Base-by-base conservation (phyloP, 495 filamentous ascomycete species). In the Bathelium albidoporum region DNA sequence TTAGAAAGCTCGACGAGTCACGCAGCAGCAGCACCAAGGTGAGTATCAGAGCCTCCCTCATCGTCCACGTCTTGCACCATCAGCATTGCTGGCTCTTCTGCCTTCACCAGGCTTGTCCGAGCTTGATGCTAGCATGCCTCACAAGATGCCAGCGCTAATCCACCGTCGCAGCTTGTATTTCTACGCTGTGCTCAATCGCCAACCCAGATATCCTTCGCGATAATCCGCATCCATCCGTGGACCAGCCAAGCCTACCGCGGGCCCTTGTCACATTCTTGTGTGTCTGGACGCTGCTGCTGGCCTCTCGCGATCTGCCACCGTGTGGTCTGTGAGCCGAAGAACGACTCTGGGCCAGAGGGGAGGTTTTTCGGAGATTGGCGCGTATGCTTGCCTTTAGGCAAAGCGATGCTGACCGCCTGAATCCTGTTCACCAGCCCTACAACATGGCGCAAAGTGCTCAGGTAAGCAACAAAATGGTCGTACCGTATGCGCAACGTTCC, bases 401-500 rank as follows among this genome's bases (percentile, higher is more conserved):
- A 16, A 29, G 49, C 24, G 14, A 39, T 39, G 49, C 20, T 49
- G 44, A 49, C 44, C 44, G 44, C 44, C 18, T 20, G 20, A 20
- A 10, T 49, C 44, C 44, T 55, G 12, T 24, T 28, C 26, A 55
- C 16, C 24, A 55, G 10, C 49, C 24, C 2, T 16, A 26, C 4
- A 55, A 55, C 49, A 55, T 55, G 49, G 49, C 49, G 49, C 49
- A 55, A 20, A 55, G 24, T 29, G 49, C 49, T 55, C 49, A 55
- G 49, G 49, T 55, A 55, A 55, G 49, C 49, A 26, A 9, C 29
- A 11, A 28, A n/a, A 16, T 20, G 5, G 20, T 29, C 12, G 24
- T 55, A 5, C 16, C 9, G 49, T 26, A 10, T 26, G 14, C 14
- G 34, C 34, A 5, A 9, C 26, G 5, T 7, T 29, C 24, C 26